These are phyloP conservation scores for Calonectria hongkongensis DNA, from an alignment of 2,329 filamentous ascomycete genomes.

Conservation along the genomic window DNA sequence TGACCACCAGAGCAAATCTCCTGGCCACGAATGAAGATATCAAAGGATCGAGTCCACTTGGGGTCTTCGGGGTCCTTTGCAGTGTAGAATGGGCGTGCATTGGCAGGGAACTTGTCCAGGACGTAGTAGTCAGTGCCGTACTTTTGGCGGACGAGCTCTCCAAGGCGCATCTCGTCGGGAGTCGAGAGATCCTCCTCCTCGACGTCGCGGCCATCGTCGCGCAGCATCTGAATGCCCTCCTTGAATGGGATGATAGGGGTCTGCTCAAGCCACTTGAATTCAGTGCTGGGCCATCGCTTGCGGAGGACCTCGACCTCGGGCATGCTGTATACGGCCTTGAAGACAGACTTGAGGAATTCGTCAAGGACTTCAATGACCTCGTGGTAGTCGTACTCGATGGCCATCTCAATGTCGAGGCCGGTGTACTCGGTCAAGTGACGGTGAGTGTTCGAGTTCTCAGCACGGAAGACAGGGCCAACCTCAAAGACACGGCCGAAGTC, in stretches of 20 bases:
- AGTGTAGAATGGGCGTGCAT: constrained; percentile 92
- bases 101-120: constrained; percentile 92
- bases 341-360: constrained; percentile 85
- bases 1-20: constrained; percentile 95
- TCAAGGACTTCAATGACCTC: constrained; percentile 89
- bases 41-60: constrained; percentile 90
- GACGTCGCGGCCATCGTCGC: constrained; percentile 86
- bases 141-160: constrained; percentile 89
- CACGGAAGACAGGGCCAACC: constrained; percentile 83
- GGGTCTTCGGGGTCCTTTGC: constrained; percentile 86
- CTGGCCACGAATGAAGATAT: constrained; percentile 95
- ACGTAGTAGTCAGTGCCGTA: constrained; percentile 94
- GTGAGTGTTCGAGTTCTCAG: constrained; percentile 96
- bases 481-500: constrained; percentile 95
- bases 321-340: constrained; percentile 64
- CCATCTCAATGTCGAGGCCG: constrained; percentile 94
- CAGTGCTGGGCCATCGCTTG: constrained; percentile 88
- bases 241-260: constrained; percentile 88
- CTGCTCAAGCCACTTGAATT: constrained; percentile 90
- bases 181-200: constrained; percentile 87
- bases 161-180: constrained; percentile 89
- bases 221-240: constrained; percentile 87
- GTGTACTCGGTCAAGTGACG: constrained; percentile 96
- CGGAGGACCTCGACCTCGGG: constrained; percentile 87
- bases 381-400: constrained; percentile 90